Evolutionary conservation across 352 stramenopile genomes (phyloP), one percentile per base, ranked within the genome.

Genomic region (Phytophthora foliorum): DNA sequence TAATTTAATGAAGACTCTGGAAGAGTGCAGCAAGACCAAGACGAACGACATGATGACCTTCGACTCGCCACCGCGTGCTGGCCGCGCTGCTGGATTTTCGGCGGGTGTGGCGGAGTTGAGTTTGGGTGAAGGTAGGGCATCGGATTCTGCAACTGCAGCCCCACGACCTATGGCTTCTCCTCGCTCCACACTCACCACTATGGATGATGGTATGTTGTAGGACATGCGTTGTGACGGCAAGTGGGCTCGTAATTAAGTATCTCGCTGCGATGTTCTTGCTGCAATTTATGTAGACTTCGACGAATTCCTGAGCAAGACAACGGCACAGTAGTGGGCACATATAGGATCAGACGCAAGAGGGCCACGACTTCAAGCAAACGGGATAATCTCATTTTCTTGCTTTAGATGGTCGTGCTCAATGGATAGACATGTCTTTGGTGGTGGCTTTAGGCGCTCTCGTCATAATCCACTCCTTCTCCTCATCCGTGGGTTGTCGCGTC

Each of bases 1-100:
- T 64, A 77, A 85, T 67, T 73, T 95, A 65, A 92, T 94, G 72
- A 91, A 90, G 56, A 86, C 71, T 3, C 58, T 95, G 25, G 84
- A 93, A 24, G 88, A 93, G 66, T 83, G 74, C 45, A 75, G 45
- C 27, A 63, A 80, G 25, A 60, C 50, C 5, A 69, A 74, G 45
- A 57, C 52, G 19, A 69, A 67, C 14, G 65, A 72, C 48, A 70
- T 94, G 52, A 88, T 94, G 22, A 76, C 57, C 14, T 90, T 91
- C 11, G 83, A 93, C 32, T 92, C 82, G 1, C 84, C 84, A 8
- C 77, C 77, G 6, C 71, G 66, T 31, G 74, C 59, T 16, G 54
- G 56, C 48, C 77, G 76, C 8, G 63, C 67, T 27, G 51, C 67
- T 2, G 57, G 63, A 17, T 6, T 78, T n/a, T 57, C 41, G n/a